Conservation (phyloP, 164 flowering plant species). For the Piper betle region DNA sequence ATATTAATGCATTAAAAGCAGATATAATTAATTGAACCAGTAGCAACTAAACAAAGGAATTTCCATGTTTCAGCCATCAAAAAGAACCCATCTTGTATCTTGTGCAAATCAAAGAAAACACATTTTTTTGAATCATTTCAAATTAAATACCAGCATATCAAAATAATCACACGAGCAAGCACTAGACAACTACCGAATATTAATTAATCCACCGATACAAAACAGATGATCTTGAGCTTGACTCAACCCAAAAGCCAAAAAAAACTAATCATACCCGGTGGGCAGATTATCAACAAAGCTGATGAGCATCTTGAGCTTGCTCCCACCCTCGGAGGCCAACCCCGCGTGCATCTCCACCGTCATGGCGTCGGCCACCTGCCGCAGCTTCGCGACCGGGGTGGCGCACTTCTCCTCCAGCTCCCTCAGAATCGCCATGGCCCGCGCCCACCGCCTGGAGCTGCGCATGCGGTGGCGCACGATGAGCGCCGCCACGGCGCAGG, state of each 20-base stretch:
- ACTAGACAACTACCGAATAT: too few species aligned
- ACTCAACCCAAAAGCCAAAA: neutral
- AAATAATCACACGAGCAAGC: too few species aligned
- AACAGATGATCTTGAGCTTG: neutral
- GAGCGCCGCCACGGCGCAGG: constrained; percentile 64
- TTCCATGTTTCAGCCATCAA: too few species aligned
- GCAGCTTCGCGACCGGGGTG: constrained; percentile 50
- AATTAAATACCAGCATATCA: too few species aligned
- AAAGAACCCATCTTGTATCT: too few species aligned
- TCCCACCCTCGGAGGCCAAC: constrained; percentile 87
- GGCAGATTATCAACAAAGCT: constrained; percentile 92
- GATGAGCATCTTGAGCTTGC: constrained; percentile 93
- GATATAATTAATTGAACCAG: too few species aligned
- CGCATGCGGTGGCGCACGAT: constrained; percentile 52
- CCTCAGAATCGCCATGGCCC: constrained; percentile 46
- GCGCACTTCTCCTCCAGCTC: constrained; percentile 72
- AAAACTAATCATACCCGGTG: constrained; percentile 41
- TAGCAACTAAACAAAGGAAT: too few species aligned
- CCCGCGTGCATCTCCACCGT: constrained; percentile 97
- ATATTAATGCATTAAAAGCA: too few species aligned
- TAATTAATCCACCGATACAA: neutral
- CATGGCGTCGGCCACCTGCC: constrained; percentile 88
- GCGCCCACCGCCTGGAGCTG: constrained; percentile 45
- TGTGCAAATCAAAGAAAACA: too few species aligned
- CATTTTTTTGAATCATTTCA: too few species aligned